Percentiles rank a stretch among this genome's conserved stretches.
These are phyloP conservation scores for Juglanconis oblonga DNA, from an alignment of 2,329 filamentous ascomycete species.

Conservation along the genomic window DNA sequence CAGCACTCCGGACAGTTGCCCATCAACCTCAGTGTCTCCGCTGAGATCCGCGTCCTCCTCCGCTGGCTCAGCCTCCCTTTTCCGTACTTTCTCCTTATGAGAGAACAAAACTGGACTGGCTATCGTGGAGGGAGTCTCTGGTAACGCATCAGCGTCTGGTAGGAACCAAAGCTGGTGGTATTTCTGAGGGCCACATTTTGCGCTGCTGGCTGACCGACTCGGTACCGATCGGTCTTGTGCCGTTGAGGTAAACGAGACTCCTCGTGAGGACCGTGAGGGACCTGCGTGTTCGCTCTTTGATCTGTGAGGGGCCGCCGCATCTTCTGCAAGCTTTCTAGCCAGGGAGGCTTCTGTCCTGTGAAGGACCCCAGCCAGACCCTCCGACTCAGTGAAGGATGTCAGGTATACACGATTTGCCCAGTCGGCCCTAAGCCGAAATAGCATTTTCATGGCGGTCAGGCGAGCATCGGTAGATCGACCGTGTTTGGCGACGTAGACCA, in stretches of 20 bases:
- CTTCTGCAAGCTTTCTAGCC: constrained; percentile 49
- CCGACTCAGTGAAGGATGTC: constrained; percentile 66
- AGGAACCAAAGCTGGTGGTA: constrained; percentile 57
- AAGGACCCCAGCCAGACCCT: constrained; percentile 68
- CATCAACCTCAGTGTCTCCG: constrained; percentile 18
- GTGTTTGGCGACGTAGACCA: constrained; percentile 62
- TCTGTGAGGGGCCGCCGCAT: constrained; percentile 44
- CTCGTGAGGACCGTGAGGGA: constrained; percentile 44
- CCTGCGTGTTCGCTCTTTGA: constrained; percentile 43
- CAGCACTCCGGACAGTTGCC: constrained; percentile 42
- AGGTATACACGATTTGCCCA: constrained; percentile 75
- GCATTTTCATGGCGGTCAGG: constrained; percentile 70
- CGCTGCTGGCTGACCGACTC: constrained; percentile 40
- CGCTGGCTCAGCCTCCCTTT: background rate
- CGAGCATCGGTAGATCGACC: constrained; percentile 63
- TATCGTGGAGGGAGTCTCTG: constrained; percentile 40
- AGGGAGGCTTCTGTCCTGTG: constrained; percentile 60
- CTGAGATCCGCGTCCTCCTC: constrained; percentile 15
- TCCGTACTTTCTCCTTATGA: constrained; percentile 19
- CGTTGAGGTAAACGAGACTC: constrained; percentile 44
- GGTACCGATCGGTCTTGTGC: constrained; percentile 44
- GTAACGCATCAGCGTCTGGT: constrained; percentile 55
- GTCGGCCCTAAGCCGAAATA: constrained; percentile 82
- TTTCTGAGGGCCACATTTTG: constrained; percentile 28
- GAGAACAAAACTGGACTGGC: constrained; percentile 54